These are phyloP conservation scores for Aspergillus carlsbadensis DNA, from an alignment of 495 filamentous ascomycete species.

Conservation along the genomic window DNA sequence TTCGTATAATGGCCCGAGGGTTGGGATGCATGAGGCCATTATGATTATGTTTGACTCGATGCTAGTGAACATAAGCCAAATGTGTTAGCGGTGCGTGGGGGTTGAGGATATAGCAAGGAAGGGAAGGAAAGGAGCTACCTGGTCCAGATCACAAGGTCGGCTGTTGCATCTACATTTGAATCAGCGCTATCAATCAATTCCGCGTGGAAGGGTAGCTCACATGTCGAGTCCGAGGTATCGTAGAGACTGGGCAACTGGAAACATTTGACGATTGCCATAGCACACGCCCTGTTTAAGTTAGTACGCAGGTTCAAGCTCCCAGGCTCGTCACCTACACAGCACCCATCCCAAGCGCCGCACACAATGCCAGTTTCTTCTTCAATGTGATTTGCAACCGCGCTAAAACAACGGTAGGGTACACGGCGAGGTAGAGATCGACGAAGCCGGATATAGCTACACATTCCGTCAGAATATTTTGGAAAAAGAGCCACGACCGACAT, in stretches of 20 bases:
- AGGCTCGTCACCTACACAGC: conserved; percentile 14
- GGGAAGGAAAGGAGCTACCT: conserved; percentile 14
- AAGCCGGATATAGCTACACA: conserved; percentile 32
- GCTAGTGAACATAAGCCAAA: too few relatives aligned
- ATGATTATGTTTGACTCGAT: conserved; percentile 47
- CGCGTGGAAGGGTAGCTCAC: conserved; percentile 20
- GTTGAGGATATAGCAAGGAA: too few relatives aligned
- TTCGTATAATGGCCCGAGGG: conserved; percentile 43
- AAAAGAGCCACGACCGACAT: conserved; percentile 5
- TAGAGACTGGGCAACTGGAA: conserved; percentile 36
- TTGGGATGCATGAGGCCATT: conserved; percentile 49
- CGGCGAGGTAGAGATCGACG: conserved; percentile 48
- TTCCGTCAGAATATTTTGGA: not conserved
- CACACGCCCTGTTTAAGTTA: conserved; percentile 16
- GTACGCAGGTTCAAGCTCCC: not conserved
- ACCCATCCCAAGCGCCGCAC: conserved; percentile 43
- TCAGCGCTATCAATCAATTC: not conserved
- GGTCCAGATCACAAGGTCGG: conserved; percentile 46
- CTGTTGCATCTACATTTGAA: conserved; percentile 27
- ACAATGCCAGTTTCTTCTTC: conserved; percentile 48
- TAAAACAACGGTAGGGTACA: conserved; percentile 45
- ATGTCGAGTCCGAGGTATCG: conserved; percentile 37
- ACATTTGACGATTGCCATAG: conserved; percentile 38
- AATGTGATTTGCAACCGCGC: conserved; percentile 40
- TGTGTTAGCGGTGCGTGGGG: too few relatives aligned